These are phyloP conservation scores for Cercospora sp. DNA, from an alignment of 2,329 filamentous ascomycete genomes.

Conservation along the genomic window DNA sequence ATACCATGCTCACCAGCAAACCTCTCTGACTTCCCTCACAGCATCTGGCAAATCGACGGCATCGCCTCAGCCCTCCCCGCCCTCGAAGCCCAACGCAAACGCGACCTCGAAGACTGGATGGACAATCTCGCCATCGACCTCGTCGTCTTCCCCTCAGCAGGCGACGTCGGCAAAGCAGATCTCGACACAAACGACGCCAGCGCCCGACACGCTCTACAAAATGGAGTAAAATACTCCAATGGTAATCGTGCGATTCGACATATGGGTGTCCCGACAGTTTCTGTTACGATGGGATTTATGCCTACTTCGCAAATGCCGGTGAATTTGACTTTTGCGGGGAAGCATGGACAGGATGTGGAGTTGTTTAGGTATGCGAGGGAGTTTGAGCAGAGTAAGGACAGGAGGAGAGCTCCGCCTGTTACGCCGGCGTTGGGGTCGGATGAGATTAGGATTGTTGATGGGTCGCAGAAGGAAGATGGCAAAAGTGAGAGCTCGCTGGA, in stretches of 20 bases:
- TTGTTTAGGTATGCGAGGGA: conserved; percentile 35
- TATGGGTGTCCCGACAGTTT: conserved; percentile 56
- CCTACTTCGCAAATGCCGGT: conserved; percentile 52
- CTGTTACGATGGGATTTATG: conserved; percentile 56
- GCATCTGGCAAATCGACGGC: conserved; percentile 47
- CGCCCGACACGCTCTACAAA: conserved; percentile 45
- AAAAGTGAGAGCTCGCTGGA: neutral
- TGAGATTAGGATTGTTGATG: conserved; percentile 9
- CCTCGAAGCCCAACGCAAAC: conserved; percentile 52
- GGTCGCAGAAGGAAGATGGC: neutral
- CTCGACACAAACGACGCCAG: conserved; percentile 44
- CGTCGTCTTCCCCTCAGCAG: conserved; percentile 53
- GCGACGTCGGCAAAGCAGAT: conserved; percentile 53
- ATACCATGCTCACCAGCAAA: too few relatives aligned
- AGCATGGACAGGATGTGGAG: conserved; percentile 49
- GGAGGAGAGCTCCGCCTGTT: conserved; percentile 30
- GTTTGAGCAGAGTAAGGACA: conserved; percentile 31
- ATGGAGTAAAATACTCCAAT: conserved; percentile 57
- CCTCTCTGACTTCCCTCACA: neutral
- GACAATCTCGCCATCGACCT: conserved; percentile 45
- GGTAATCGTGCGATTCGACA: conserved; percentile 57
- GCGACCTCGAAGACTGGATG: conserved; percentile 56
- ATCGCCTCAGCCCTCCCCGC: conserved; percentile 47
- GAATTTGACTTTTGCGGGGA: conserved; percentile 55
- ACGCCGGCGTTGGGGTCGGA: conserved; percentile 31